Evolutionary conservation across 768 basidiomycete species (phyloP), one percentile per base, ranked within the genome.

Genomic region (Lentinula guzmanii): DNA sequence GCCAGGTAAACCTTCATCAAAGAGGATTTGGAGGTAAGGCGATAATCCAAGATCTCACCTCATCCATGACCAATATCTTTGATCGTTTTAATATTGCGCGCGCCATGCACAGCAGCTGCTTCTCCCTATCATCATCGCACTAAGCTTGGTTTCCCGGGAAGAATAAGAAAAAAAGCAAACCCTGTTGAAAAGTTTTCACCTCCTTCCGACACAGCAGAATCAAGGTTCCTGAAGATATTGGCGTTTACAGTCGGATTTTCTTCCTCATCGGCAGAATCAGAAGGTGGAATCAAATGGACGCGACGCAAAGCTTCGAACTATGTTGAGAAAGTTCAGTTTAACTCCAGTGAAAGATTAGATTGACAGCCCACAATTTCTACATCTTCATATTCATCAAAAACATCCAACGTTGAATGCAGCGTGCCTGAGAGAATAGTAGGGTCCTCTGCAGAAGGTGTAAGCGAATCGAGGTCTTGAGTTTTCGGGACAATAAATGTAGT

Each of bases 131-230:
- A 13, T 21, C 46, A 28, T 21, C 46, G 21, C 5, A 4, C 16
- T 48, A 9, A 48, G 21, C 18, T 48, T 24, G 1, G n/a, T 48
- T 24, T 21, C 46, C 18, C 9, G 5, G 46, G 46, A 48, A 18
- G n/a, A 3, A 7, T 13, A 43, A n/a, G 8, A 10, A 24, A 42
- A 31, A 8, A n/a, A 2, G 69, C 79, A 51, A 61, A 89, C 88
- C 90, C 90, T 6, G 90, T 89, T 0, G 90, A 92, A 70, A 95
- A 94, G 75, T 94, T 95, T 18, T 95, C 93, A 16, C 91, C 91
- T 1, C 89, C 90, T 74, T 95, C 92, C 1, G 87, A 87, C 2
- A 92, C 89, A 7, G 79, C 65, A 0, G 86, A 88, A 63, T 93
- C 89, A 5, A 92, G 75, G 66, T 87, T 83, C 18, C 86, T 82